Evolutionary conservation across 495 filamentous ascomycete species (phyloP), one percentile per base, ranked within the genome.

Genomic region (Cercophora scortea): DNA sequence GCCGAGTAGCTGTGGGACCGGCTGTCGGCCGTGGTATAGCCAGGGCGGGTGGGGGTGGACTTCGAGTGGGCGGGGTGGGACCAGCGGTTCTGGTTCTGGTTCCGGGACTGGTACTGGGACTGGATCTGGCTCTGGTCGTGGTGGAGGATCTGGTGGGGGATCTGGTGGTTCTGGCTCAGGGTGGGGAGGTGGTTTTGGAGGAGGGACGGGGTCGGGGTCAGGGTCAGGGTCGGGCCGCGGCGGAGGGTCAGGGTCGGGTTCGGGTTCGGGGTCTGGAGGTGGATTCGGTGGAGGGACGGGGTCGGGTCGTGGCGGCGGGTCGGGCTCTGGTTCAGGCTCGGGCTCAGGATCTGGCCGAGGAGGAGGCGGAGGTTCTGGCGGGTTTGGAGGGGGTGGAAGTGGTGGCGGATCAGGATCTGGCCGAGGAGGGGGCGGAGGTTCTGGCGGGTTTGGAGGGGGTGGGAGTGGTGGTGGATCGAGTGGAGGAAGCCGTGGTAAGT

Each of bases 1-100:
- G 50, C 58, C 61, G 10, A 53, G 51, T 36, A 49, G 50, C 17
- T 63, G 61, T 42, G 36, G 41, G 16, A 36, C 52, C 41, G 18
- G 38, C n/a, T 63, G 61, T 53, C 50, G 61, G 39, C 61, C 61
- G 8, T 63, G 58, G 58, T 63, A 53, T 47, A 47, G 34, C 16
- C 32, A 46, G 15, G 39, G 54, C 33, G 53, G 53, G 6, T 56
- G 55, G 61, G 50, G 52, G 9, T 63, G 58, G 58, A 25, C 25
- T 25, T 36, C 50, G 40, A 40, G 13, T 41, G 41, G 47, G 19
- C 47, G 56, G 0, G 52, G 52, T 18, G 43, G 47, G 7, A 51
- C 47, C 9, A 44, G 51, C 0, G 43, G 48, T 17, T 44, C 42
- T 16, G 42, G 42, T 12, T 25, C 16, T 2, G 42, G 57, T 54